A percentile compares a stretch with the other conserved stretches of the same genome.
These are phyloP conservation scores for Botrytis pseudocinerea DNA, from an alignment of 2,329 filamentous ascomycete species.

Conservation along the genomic window DNA sequence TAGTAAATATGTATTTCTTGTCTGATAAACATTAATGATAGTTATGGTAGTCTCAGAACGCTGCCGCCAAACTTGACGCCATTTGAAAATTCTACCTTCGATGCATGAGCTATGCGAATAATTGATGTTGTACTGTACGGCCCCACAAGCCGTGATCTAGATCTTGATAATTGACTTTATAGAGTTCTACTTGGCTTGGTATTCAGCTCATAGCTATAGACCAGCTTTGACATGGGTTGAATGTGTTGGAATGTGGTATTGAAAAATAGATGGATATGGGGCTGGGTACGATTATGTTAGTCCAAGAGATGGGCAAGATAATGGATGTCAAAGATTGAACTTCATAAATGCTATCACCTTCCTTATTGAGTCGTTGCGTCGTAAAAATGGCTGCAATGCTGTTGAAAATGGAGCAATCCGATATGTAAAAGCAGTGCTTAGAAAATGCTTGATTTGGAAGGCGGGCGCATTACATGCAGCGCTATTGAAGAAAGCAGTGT, in stretches of 20 bases:
- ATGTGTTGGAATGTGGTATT: not conserved
- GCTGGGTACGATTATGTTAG: not conserved
- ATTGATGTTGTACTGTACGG: not conserved
- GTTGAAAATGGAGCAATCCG: not conserved
- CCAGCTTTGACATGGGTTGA: not conserved
- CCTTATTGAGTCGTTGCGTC: not conserved
- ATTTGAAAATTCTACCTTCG: not conserved
- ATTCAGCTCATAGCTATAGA: not conserved
- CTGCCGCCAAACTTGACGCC: not conserved
- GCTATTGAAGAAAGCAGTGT: not conserved
- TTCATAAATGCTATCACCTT: not conserved
- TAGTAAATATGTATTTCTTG: not conserved
- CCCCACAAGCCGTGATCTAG: not conserved
- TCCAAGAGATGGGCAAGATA: not conserved
- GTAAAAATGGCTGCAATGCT: not conserved
- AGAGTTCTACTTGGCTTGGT: fast-evolving
- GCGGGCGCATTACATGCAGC: not conserved
- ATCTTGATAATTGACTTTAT: not conserved
- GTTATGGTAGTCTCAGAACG: not conserved
- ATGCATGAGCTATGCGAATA: not conserved
- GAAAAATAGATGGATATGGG: not conserved
- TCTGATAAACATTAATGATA: not conserved
- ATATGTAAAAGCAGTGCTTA: not conserved
- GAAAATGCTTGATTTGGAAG: conserved; percentile 9
- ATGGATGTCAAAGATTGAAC: not conserved